Evolutionary conservation across 2,329 filamentous ascomycete species (phyloP).

Genomic region (Ophiocordyceps camponoti-floridani): DNA sequence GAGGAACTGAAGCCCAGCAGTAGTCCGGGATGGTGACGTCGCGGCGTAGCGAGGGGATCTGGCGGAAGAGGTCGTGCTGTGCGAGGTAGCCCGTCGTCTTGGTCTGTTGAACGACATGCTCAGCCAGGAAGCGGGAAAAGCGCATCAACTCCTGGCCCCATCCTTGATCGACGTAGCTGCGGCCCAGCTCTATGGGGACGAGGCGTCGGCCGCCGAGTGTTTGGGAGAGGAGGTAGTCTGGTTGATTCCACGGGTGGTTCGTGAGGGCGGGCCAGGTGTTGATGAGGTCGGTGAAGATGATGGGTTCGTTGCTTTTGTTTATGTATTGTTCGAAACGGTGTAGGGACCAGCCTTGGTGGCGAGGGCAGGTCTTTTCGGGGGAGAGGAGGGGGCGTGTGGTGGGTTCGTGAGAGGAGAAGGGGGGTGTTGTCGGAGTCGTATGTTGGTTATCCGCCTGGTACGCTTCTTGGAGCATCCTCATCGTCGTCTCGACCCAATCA

Average conservation of each 20-base stretch:
- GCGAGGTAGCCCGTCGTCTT: constrained; percentile 58
- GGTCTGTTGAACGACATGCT: constrained; percentile 29
- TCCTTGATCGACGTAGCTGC: constrained; percentile 69
- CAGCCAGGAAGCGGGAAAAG: constrained; percentile 52
- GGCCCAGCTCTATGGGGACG: constrained; percentile 71
- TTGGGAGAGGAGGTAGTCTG: constrained; percentile 51
- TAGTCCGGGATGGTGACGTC: constrained; percentile 74
- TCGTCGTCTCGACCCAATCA: constrained; percentile 30
- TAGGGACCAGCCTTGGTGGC: constrained; percentile 27
- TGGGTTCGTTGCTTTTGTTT: constrained; percentile 27
- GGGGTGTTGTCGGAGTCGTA: background rate
- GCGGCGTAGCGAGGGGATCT: constrained; percentile 57
- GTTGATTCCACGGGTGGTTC: constrained; percentile 50
- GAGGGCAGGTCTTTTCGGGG: constrained; percentile 8
- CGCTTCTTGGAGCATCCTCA: constrained; percentile 22
- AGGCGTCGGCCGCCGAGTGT: constrained; percentile 65
- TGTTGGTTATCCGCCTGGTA: background rate
- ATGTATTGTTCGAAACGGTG: constrained; percentile 45
- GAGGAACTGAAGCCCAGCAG: constrained; percentile 56
- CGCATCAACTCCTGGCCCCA: constrained; percentile 73
- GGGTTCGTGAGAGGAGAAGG: constrained; percentile 12
- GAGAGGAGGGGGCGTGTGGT: constrained; percentile 10
- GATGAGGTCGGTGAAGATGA: constrained; percentile 52
- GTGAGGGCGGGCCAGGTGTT: constrained; percentile 59
- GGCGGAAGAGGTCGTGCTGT: constrained; percentile 72